Evolutionary conservation across 768 basidiomycete species (phyloP).

Genomic region (Mrakia blollopis): DNA sequence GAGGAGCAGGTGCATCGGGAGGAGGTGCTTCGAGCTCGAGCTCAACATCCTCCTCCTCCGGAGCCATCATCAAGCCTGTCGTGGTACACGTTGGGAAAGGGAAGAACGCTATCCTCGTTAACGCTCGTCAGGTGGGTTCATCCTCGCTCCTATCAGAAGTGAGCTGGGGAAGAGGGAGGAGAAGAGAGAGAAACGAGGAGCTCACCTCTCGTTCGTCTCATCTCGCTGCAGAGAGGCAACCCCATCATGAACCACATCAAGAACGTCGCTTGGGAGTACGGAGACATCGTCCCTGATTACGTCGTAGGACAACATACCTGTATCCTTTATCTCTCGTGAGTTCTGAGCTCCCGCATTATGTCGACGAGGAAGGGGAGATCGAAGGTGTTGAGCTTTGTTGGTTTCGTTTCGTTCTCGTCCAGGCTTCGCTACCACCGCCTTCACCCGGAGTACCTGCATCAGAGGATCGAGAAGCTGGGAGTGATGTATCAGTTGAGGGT

Average conservation of each 20-base stretch:
- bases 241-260: conserved; percentile 79
- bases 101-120: conserved; percentile 43
- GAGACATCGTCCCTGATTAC: conserved; percentile 88
- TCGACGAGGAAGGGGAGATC: not conserved
- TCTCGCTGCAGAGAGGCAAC: conserved; percentile 65
- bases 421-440: conserved; percentile 92
- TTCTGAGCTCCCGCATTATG: too few species aligned
- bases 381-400: too few species aligned
- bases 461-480: conserved; percentile 80
- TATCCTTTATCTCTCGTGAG: conserved; percentile 81
- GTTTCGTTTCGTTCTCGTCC: not conserved
- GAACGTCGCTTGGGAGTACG: conserved; percentile 88
- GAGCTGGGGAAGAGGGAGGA: not conserved
- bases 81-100: not conserved
- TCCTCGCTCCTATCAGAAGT: not conserved
- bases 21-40: not conserved
- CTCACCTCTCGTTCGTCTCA: not conserved
- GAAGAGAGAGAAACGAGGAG: not conserved
- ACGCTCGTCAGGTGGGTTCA: conserved; percentile 40
- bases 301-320: conserved; percentile 93
- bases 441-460: conserved; percentile 94
- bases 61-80: not conserved
- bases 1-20: not conserved
- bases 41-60: not conserved
- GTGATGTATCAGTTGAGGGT: conserved; percentile 76